Conservation (phyloP, 2,329 filamentous ascomycete genomes). For the Rasamsonia emersonii region DNA sequence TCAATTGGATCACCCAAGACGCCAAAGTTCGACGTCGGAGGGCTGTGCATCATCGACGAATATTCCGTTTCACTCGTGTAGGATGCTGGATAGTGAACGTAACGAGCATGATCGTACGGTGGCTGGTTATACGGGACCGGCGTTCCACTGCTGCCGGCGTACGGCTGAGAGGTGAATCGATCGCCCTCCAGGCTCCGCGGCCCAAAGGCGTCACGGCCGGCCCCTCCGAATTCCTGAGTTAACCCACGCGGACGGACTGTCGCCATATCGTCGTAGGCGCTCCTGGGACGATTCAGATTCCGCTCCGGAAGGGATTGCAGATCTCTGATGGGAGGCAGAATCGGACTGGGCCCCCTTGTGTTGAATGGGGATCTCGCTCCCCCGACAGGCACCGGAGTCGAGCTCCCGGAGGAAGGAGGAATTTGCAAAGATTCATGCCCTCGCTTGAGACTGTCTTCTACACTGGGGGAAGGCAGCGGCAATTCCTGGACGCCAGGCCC, state of each 20-base stretch:
- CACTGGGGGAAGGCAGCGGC: conserved; percentile 10
- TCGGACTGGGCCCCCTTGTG: conserved; percentile 26
- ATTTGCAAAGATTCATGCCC: too few species aligned
- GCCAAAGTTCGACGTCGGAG: conserved; percentile 29
- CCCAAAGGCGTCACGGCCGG: conserved; percentile 6
- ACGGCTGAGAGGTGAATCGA: conserved; percentile 16
- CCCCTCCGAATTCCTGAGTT: conserved; percentile 16
- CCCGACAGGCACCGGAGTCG: background rate
- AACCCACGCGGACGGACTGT: conserved; percentile 20
- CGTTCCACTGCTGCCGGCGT: conserved; percentile 10
- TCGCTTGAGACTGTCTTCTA: conserved; percentile 6
- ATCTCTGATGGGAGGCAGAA: conserved; percentile 30
- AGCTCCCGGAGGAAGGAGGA: too few species aligned
- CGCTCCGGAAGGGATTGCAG: conserved; percentile 25
- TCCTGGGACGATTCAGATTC: conserved; percentile 13
- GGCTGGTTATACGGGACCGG: conserved; percentile 19
- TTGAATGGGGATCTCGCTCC: conserved; percentile 13
- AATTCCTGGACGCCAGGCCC: conserved; percentile 19
- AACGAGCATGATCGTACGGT: conserved; percentile 19
- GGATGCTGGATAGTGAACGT: conserved; percentile 13
- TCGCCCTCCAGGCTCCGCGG: conserved; percentile 16
- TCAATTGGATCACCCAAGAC: conserved; percentile 30
- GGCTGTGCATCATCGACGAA: conserved; percentile 20
- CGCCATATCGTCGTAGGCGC: conserved; percentile 18
- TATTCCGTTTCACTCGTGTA: conserved; percentile 26